These are phyloP conservation scores for Chaetomium cochliodes DNA, from an alignment of 495 filamentous ascomycete species.

Conservation along the genomic window DNA sequence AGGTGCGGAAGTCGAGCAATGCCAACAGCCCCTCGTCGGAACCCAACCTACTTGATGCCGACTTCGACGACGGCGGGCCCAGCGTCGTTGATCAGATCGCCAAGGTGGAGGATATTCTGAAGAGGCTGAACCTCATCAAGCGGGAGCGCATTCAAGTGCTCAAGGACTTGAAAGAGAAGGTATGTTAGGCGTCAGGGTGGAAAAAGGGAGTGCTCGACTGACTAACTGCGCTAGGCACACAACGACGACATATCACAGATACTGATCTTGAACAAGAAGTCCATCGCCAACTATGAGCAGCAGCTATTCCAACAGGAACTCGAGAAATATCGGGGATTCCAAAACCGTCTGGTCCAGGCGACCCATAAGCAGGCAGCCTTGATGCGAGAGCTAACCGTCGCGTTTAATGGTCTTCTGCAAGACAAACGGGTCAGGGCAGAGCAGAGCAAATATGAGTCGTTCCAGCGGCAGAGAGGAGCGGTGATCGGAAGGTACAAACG, in stretches of 20 bases:
- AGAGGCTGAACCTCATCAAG: conserved; percentile 89
- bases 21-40: conserved; percentile 64
- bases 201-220: conserved; percentile 20
- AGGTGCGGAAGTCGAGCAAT: conserved; percentile 55
- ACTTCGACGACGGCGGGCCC: conserved; percentile 74
- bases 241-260: conserved; percentile 97
- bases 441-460: conserved; percentile 87
- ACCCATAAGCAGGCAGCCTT: conserved; percentile 90
- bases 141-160: conserved; percentile 84
- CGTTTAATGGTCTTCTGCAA: conserved; percentile 83
- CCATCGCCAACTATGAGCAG: conserved; percentile 81
- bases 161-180: conserved; percentile 97
- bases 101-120: conserved; percentile 84
- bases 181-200: conserved; percentile 38
- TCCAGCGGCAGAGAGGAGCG: conserved; percentile 75
- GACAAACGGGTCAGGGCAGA: conserved; percentile 92
- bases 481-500: conserved; percentile 88
- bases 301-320: conserved; percentile 91
- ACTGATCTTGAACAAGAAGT: conserved; percentile 94
- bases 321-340: conserved; percentile 93
- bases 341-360: conserved; percentile 84
- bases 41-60: conserved; percentile 82
- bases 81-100: conserved; percentile 88
- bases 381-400: conserved; percentile 90
- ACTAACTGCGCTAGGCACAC: conserved; percentile 63